A percentile compares a stretch with the other conserved stretches of the same genome.
phyloP scores from a whole-genome alignment of 2,329 filamentous ascomycete genomes.

The Ascochyta rabiei region DNA sequence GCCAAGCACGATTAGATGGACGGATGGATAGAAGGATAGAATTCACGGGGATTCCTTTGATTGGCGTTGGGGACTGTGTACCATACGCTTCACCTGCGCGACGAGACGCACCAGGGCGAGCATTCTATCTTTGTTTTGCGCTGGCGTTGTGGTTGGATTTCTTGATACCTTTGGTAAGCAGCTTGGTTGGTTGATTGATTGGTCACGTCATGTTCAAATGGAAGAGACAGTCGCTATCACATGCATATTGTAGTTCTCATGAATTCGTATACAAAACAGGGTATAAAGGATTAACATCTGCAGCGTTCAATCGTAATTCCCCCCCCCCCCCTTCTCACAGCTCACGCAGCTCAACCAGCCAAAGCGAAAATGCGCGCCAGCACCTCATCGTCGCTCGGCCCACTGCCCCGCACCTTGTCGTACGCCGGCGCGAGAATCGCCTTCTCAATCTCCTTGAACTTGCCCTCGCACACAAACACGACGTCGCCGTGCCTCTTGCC shows the following conservation, averaged over 20 bases:
- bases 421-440: slow-evolving; percentile 30
- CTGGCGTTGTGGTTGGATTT: slow-evolving; percentile 3
- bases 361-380: slow-evolving; percentile 26
- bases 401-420: slow-evolving; percentile 24
- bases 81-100: not conserved
- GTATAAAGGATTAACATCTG: too few relatives aligned
- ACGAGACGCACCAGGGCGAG: not conserved
- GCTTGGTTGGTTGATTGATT: too few relatives aligned
- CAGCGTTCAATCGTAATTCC: too few relatives aligned
- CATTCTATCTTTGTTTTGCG: not conserved
- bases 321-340: too few relatives aligned
- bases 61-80: slow-evolving; percentile 6
- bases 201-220: too few relatives aligned
- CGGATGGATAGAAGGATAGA: too few relatives aligned
- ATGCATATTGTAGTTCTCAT: too few relatives aligned
- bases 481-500: slow-evolving; percentile 56
- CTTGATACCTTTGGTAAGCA: slow-evolving; percentile 1
- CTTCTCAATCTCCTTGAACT: slow-evolving; percentile 62
- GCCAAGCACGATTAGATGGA: slow-evolving; percentile 40
- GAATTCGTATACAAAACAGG: too few relatives aligned
- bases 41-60: not conserved
- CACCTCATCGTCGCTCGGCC: slow-evolving; percentile 28
- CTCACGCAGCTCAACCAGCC: not conserved
- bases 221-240: too few relatives aligned
- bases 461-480: slow-evolving; percentile 58